Evolutionary conservation across 495 filamentous ascomycete genomes (phyloP).

Genomic region (Filosporella fistucella): DNA sequence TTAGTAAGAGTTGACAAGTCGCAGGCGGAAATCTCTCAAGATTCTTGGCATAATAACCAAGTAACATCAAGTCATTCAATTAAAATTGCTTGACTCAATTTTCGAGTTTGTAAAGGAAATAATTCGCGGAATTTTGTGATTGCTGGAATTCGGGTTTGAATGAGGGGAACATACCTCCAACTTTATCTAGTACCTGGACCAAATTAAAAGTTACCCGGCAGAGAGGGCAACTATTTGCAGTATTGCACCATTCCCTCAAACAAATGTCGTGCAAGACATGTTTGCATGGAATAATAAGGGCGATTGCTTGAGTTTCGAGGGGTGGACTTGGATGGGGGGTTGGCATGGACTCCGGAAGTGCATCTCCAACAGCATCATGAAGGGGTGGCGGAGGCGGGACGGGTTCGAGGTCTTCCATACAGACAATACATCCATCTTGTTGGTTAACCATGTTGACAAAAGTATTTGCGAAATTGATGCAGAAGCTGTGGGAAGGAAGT

Average conservation of each 20-base stretch:
- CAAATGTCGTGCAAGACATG: constrained; percentile 91
- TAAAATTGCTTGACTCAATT: no score
- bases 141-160: no score
- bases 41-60: no score
- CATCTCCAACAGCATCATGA: constrained; percentile 36
- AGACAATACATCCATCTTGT: constrained; percentile 69
- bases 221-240: constrained; percentile 96
- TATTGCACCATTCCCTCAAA: constrained; percentile 86
- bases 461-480: constrained; percentile 10
- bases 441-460: constrained; percentile 71
- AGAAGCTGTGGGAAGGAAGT: constrained; percentile 22
- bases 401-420: constrained; percentile 81
- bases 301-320: constrained; percentile 34
- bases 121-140: not conserved
- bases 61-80: no score
- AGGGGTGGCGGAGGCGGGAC: no score
- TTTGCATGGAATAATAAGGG: constrained; percentile 61
- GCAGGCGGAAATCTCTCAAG: no score
- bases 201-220: constrained; percentile 87
- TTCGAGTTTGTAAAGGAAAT: constrained; percentile 5
- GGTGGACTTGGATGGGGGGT: constrained; percentile 23
- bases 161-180: constrained; percentile 61
- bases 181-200: constrained; percentile 72
- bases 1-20: constrained; percentile 24
- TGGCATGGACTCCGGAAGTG: constrained; percentile 29